Conservation (phyloP, 163 green algal species). For the Chlorella variabilis region DNA sequence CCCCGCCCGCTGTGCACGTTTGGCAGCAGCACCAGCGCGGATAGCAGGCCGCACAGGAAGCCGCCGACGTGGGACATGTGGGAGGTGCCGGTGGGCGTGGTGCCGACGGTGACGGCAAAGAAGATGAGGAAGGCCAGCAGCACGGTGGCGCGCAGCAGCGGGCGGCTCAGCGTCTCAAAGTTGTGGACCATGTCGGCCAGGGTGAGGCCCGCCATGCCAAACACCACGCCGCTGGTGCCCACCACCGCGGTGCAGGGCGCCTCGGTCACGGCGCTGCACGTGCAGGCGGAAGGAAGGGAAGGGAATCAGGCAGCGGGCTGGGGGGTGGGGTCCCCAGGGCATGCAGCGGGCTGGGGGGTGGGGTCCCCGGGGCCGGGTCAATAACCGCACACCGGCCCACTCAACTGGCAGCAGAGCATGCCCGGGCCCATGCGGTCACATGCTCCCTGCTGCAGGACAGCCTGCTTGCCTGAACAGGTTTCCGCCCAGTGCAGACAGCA, state of each 20-base stretch:
- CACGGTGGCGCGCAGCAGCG: slow-evolving; percentile 41
- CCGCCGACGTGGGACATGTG: slow-evolving; percentile 83
- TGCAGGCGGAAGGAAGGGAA: neutral
- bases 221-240: slow-evolving; percentile 74
- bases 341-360: too few species aligned
- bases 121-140: slow-evolving; percentile 57
- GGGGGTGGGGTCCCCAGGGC: too few species aligned
- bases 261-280: slow-evolving; percentile 68
- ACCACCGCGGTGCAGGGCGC: slow-evolving; percentile 69
- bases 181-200: slow-evolving; percentile 79
- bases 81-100: slow-evolving; percentile 54
- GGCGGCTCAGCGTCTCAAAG: slow-evolving; percentile 65
- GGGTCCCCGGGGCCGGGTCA: too few species aligned
- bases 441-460: too few species aligned
- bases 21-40: slow-evolving; percentile 75
- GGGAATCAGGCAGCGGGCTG: too few species aligned
- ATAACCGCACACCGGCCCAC: too few species aligned
- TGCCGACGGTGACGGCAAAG: slow-evolving; percentile 60
- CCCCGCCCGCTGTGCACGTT: slow-evolving; percentile 63
- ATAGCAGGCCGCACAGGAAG: slow-evolving; percentile 78
- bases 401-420: too few species aligned
- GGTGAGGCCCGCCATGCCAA: slow-evolving; percentile 81
- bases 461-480: slow-evolving; percentile 48
- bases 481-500: slow-evolving; percentile 57
- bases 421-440: too few species aligned